Conservation (phyloP, 108 stramenopile genomes). For the Schizochytrium sp. region DNA sequence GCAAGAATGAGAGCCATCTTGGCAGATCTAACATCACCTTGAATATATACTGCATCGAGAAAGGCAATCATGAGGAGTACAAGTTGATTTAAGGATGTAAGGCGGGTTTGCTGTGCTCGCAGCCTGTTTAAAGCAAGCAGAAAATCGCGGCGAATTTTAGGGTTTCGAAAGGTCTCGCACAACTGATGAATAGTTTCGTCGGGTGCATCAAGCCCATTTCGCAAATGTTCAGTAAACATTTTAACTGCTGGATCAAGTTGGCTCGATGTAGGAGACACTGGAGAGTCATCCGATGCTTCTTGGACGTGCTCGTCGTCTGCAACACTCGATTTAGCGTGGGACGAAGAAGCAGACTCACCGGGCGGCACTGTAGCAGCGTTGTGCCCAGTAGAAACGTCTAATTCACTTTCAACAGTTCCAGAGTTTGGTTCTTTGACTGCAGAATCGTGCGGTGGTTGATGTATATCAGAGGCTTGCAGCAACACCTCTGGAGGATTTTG, state of each 20-base stretch:
- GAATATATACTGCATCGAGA: constrained; percentile 26
- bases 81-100: background rate
- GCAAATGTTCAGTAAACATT: background rate
- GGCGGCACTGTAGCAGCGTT: background rate
- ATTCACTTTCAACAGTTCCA: background rate
- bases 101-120: constrained; percentile 12
- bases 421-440: background rate
- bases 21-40: constrained; percentile 32
- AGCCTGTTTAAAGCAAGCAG: constrained; percentile 22
- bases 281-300: too few relatives aligned
- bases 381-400: background rate
- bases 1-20: constrained; percentile 57
- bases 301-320: too few relatives aligned
- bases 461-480: background rate
- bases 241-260: background rate
- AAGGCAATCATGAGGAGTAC: constrained; percentile 34
- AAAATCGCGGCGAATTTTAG: background rate
- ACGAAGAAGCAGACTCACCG: too few relatives aligned
- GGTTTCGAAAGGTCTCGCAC: constrained; percentile 22
- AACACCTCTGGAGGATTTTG: background rate
- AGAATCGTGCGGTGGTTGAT: background rate
- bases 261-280: too few relatives aligned
- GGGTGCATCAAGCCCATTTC: background rate
- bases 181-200: background rate
- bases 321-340: too few relatives aligned